Evolutionary conservation across 2,329 filamentous ascomycete genomes (phyloP), one percentile per base, ranked within the genome.

Genomic region (Scortechinia acanthostroma): DNA sequence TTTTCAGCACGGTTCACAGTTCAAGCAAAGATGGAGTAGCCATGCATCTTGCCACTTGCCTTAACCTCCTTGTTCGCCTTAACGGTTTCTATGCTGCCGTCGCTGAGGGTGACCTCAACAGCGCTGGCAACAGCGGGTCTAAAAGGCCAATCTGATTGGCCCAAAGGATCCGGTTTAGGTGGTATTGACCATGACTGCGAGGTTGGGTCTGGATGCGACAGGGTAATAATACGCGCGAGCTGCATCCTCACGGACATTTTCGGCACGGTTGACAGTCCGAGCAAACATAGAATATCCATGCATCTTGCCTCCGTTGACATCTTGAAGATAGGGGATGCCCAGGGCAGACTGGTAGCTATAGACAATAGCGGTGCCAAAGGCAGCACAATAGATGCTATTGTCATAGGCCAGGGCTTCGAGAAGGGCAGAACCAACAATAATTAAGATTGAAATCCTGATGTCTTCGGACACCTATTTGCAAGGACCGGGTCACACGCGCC

Each of bases 221-320:
- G 70, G 68, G 45, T 59, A 69, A 50, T 71, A 73, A 49, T 70
- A 74, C 3, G 69, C 66, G 15, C 68, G 57, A 3, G 66, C 70
- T 25, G 71, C 66, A 54, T 74, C 69, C 46, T 66, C 61, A 10
- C 70, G 62, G 10, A 66, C 55, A 48, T 63, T 56, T 15, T 55
- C 53, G 2, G 55, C 53, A 1, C 54, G 48, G 47, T 73, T 58
- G 15, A 70, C 45, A 1, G 66, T 73, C 50, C 58, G 60, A 2
- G 69, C 65, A 53, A 60, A 69, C 2, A 64, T 48, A 15, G 56
- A 55, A 48, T 66, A 70, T 6, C 70, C 70, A n/a, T 60, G 50
- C 63, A 72, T 63, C 13, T 52, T 46, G 3, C 71, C 69, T 13
- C 56, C 58, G 50, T 72, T 70, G 2, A 62, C 47, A 44, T 73